Evolutionary conservation across 2,329 filamentous ascomycete genomes (phyloP), one percentile per base, ranked within the genome.

Genomic region (Cladophialophora bantiana): DNA sequence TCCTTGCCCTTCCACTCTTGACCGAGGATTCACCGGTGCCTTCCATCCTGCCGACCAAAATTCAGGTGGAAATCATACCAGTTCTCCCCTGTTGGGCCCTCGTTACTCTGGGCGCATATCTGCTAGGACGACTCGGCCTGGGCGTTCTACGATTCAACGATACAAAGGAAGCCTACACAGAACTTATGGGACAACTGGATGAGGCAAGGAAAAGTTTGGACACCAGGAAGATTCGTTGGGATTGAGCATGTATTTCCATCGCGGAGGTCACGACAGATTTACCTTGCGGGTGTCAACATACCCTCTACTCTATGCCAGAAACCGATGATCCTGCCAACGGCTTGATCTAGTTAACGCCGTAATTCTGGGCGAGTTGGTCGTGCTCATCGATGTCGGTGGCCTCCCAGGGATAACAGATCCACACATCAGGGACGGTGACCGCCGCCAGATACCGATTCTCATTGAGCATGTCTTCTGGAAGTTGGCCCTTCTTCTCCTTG

Each of bases 371-470:
- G 65, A 89, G 78, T 67, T 82, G 80, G 80, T 98, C 94, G 78
- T 97, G 94, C 85, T 94, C 92, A 34, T 96, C 93, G 76, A 98
- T 97, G 77, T 97, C 92, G 38, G 84, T 87, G 64, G 95, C 95
- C 83, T 98, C 95, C 95, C 95, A 99, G 15, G 95, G 95, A 82
- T 99, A 99, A 85, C 93, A 96, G 78, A 98, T 98, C 95, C 95
- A 99, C 72, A 93, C 90, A 80, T 99, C 94, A n/a, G 86, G 87
- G 36, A 96, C 91, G 5, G 94, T 98, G 76, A 90, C 84, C 26
- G 95, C 93, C 26, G 95, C 95, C 72, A 91, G 80, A 81, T 99
- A 99, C 74, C 90, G 85, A 63, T 88, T 81, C 48, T 85, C 81
- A 71, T 71, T 69, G 54, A 94, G 84, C 86, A 98, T 93, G 42